Base-by-base conservation (phyloP, 2,329 filamentous ascomycete species). In the Fusarium nisikadoi region DNA sequence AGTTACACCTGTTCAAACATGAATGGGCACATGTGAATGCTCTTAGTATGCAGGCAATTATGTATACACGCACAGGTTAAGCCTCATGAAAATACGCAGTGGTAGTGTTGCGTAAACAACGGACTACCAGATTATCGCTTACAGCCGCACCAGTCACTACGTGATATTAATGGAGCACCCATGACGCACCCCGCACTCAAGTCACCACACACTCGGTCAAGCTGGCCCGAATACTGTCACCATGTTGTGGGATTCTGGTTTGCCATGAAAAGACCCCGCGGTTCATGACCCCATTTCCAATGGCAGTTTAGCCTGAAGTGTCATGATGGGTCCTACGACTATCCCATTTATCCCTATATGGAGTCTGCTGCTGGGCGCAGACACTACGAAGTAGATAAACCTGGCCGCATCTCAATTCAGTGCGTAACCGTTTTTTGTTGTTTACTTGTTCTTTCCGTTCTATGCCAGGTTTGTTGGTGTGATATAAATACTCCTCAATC, bases 291-390 rank as follows among this genome's bases (percentile, higher is more conserved):
- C 57, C 62, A 71, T 73, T 73, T 54, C 47, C 62, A 73, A 68
- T 68, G 55, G 58, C 46, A 73, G 66, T 71, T 76, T 76, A 76
- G 74, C 74, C 74, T 76, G 74, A 76, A 68, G 45, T 68, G 73
- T 76, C 72, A 70, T 70, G 72, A 74, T 76, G 74, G 74, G 60
- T 50, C 67, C 71, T 42, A 56, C 45, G 62, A 53, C 54, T 72
- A 52, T 72, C 60, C 55, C 70, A 76, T 76, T 76, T 76, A 76
- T 59, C 72, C 71, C 64, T 36, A 56, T 50, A 47, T 36, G 45
- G n/a, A 45, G 35, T 42, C 29, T 63, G 38, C 47, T 49, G 38
- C 39, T 38, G 49, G 62, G 35, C 49, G 50, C 52, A 68, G 53
- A 68, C 41, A 31, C 20, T 64, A 33, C 54, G 53, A 62, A 58